phyloP scores from a whole-genome alignment of 306 rosid species.

The Senna tora region DNA sequence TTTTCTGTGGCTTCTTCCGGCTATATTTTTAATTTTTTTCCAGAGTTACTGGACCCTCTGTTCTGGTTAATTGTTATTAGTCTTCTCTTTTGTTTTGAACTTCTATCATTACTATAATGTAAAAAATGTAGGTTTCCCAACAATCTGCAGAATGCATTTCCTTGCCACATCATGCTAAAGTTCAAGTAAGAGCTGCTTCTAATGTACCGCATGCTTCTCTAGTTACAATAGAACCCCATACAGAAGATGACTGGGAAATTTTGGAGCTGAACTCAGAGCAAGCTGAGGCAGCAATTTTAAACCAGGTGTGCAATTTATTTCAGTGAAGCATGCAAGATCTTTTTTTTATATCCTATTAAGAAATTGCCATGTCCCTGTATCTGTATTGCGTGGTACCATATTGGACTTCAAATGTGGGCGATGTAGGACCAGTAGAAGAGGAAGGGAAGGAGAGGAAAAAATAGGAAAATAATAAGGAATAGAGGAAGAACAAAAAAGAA shows the following conservation, averaged over 20 bases:
- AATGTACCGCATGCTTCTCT: constrained; percentile 68
- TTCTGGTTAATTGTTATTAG: neutral
- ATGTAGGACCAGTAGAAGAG: too few relatives aligned
- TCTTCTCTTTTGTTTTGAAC: neutral
- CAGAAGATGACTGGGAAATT: constrained; percentile 97
- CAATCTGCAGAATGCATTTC: constrained; percentile 83
- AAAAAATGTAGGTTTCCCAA: constrained; percentile 59
- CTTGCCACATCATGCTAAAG: constrained; percentile 53
- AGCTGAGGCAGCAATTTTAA: constrained; percentile 78
- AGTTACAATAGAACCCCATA: constrained; percentile 68
- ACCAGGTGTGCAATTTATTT: constrained; percentile 56
- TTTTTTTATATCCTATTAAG: neutral
- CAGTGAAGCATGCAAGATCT: neutral
- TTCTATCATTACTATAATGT: neutral
- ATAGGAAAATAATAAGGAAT: too few relatives aligned
- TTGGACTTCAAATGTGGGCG: too few relatives aligned
- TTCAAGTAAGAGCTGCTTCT: constrained; percentile 69
- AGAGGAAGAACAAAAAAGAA: too few relatives aligned
- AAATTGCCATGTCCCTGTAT: neutral
- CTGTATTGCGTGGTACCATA: neutral
- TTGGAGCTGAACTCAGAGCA: constrained; percentile 83
- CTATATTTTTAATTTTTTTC: neutral
- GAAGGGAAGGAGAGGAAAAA: too few relatives aligned
- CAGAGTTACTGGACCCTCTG: neutral
- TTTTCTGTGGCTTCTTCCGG: neutral